Conservation (phyloP, 441 rosid species). For the Syzygium syzygioides region DNA sequence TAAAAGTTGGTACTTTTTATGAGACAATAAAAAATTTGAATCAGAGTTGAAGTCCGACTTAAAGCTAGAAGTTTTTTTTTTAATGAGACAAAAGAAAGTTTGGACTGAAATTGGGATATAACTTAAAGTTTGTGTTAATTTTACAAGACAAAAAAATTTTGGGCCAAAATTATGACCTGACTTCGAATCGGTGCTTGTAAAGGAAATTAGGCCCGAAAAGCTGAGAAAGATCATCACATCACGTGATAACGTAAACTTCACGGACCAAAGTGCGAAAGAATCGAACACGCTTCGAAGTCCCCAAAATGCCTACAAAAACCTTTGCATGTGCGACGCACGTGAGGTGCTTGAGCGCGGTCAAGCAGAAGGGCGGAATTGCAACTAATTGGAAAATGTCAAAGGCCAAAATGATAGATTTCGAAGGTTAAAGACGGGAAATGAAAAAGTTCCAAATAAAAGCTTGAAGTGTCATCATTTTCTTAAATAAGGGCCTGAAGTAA, state of each 20-base stretch:
- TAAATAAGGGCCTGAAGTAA: rapidly evolving
- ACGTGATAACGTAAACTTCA: neutral
- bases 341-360: neutral
- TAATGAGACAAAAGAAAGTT: too few relatives aligned
- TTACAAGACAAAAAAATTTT: too few relatives aligned
- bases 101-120: too few relatives aligned
- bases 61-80: too few relatives aligned
- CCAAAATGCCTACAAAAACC: neutral
- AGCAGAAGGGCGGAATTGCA: neutral
- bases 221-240: neutral
- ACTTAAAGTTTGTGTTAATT: too few relatives aligned
- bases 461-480: too few relatives aligned
- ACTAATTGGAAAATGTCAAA: neutral
- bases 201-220: neutral
- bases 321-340: neutral
- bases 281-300: neutral
- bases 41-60: too few relatives aligned
- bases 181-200: too few relatives aligned
- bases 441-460: too few relatives aligned
- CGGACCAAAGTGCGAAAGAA: neutral
- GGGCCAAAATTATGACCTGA: too few relatives aligned
- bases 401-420: neutral
- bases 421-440: neutral
- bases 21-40: too few relatives aligned
- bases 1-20: too few relatives aligned